A percentile compares a stretch with the other conserved stretches of the same genome.
phyloP scores from a whole-genome alignment of 768 basidiomycete genomes.

The Hericium coralloides region DNA sequence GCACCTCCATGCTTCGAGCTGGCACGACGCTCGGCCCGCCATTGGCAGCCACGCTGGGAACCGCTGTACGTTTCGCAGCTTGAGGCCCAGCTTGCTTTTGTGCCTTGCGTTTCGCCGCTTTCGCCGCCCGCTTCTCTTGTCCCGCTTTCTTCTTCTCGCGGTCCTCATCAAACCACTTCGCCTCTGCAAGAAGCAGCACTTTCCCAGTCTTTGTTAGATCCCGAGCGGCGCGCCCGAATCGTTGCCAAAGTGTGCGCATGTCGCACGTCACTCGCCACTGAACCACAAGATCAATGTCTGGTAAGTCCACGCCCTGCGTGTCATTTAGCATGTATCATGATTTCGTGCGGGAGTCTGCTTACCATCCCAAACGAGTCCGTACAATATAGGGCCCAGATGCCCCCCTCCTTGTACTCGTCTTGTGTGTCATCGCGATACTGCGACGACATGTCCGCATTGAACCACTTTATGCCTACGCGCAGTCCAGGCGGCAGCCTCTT shows the following conservation, averaged over 20 bases:
- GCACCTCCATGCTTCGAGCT: too few species aligned
- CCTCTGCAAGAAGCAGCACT: neutral
- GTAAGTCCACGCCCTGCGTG: neutral
- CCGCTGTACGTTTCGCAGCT: too few species aligned
- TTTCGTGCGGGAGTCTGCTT: too few species aligned
- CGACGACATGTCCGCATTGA: conserved; percentile 22
- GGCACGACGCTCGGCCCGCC: too few species aligned
- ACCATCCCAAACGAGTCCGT: conserved; percentile 31
- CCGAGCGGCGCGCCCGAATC: neutral
- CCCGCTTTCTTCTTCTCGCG: neutral
- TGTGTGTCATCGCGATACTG: conserved; percentile 11
- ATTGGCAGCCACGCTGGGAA: too few species aligned
- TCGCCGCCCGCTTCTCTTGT: too few species aligned
- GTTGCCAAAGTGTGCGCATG: neutral
- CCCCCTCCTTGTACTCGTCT: conserved; percentile 9
- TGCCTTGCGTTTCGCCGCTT: too few species aligned
- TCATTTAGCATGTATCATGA: too few species aligned
- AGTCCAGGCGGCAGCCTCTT: neutral
- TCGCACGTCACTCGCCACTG: neutral
- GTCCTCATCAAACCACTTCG: neutral
- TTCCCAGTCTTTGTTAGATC: neutral
- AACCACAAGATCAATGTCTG: neutral
- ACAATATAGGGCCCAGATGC: conserved; percentile 19
- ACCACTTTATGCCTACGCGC: conserved; percentile 12
- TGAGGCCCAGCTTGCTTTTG: too few species aligned